Evolutionary conservation across 2,329 filamentous ascomycete genomes (phyloP).

Genomic region (Sarocladium oryzae): DNA sequence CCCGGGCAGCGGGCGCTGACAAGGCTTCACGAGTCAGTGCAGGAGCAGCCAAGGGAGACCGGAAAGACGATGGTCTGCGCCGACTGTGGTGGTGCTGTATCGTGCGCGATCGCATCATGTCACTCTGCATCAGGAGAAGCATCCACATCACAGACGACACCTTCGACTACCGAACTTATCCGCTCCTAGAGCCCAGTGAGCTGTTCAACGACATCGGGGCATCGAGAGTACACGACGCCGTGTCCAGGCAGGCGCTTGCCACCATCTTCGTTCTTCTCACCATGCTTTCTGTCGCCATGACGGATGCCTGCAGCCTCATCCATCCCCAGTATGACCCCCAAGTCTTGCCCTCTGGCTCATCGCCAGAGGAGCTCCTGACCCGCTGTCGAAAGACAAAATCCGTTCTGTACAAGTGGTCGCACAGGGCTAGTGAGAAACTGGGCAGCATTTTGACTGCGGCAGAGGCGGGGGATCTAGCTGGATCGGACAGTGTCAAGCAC

Average conservation of each 20-base stretch:
- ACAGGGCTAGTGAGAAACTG: not conserved
- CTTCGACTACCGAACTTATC: not conserved
- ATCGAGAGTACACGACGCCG: not conserved
- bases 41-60: not conserved
- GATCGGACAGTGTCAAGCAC: not conserved
- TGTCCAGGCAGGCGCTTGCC: not conserved
- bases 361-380: not conserved
- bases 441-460: not conserved
- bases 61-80: not conserved
- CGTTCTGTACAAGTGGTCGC: not conserved
- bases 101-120: slow-evolving; percentile 10
- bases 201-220: not conserved
- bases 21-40: not conserved
- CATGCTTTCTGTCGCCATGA: not conserved
- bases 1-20: not conserved
- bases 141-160: slow-evolving; percentile 1
- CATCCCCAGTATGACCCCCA: not conserved
- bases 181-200: not conserved
- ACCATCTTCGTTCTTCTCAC: not conserved
- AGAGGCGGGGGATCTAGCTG: not conserved
- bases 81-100: slow-evolving; percentile 11
- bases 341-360: not conserved
- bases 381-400: not conserved
- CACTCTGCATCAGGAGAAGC: slow-evolving; percentile 6
- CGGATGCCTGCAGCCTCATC: not conserved